Conservation (phyloP, 208 protist genomes). For the Phytomonas sp. region DNA sequence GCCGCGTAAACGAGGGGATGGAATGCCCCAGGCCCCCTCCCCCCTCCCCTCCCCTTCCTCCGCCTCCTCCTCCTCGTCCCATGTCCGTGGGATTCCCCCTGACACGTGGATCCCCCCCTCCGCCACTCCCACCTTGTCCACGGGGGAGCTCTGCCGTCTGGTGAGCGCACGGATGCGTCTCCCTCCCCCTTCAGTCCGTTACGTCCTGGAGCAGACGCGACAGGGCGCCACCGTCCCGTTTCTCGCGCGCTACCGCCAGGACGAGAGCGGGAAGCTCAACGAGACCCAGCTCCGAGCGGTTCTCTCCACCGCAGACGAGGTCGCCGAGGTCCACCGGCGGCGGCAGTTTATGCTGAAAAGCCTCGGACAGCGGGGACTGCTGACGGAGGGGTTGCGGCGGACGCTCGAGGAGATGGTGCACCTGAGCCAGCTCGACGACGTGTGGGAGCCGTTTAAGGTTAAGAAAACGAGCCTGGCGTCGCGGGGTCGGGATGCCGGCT, state of each 20-base stretch:
- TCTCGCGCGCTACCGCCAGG: conserved; percentile 78
- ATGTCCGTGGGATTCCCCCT: too few relatives aligned
- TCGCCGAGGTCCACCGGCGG: conserved; percentile 57
- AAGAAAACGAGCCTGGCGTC: conserved; percentile 58
- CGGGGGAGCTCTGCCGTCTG: conserved; percentile 20
- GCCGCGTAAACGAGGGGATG: too few relatives aligned
- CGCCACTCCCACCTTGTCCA: background rate
- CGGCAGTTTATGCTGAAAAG: conserved; percentile 74
- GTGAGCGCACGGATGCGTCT: conserved; percentile 35
- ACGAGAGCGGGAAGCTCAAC: conserved; percentile 64
- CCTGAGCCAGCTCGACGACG: conserved; percentile 71
- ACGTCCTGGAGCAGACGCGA: conserved; percentile 49
- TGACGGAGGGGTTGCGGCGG: conserved; percentile 41
- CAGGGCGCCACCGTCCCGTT: conserved; percentile 81
- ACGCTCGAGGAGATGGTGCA: conserved; percentile 44
- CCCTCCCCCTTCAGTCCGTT: conserved; percentile 26
- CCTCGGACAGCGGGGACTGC: conserved; percentile 52
- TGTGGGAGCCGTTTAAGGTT: conserved; percentile 82
- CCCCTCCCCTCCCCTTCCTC: too few relatives aligned
- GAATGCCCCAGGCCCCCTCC: too few relatives aligned
- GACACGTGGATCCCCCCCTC: background rate
- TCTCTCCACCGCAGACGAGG: conserved; percentile 63
- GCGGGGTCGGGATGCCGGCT: conserved; percentile 61
- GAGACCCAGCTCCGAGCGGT: conserved; percentile 48
- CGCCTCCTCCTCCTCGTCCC: too few relatives aligned